Base-by-base conservation (phyloP, 2,329 filamentous ascomycete genomes). In the Trichoderma koningii region DNA sequence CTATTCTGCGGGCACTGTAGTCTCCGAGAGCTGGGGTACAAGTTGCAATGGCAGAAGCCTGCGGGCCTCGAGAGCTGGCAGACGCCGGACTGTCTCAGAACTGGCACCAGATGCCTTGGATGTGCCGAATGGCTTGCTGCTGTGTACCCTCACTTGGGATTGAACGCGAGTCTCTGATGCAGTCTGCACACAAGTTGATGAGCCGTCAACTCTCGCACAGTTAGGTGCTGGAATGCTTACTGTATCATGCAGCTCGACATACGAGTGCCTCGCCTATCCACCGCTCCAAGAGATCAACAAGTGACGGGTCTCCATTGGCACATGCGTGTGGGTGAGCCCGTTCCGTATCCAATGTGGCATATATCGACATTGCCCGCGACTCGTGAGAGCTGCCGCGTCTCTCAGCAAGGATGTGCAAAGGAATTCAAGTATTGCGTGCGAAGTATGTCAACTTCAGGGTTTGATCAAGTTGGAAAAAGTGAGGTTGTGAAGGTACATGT, bases 301-400 rank as follows among this genome's bases (percentile, higher is more conserved):
- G 45, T 51, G 56, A 41, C 56, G 56, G 42, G 44, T 34, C 61
- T 55, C 61, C 45, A 61, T 41, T 42, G 51, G 52, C 61, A 63
- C 61, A 51, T 60, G 63, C 55, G 47, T 17, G 41, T 48, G 52
- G 47, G 21, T 14, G 34, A 38, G 34, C 12, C 10, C 3, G 10
- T 12, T 38, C 5, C 12, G 34, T 5, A 10, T 38, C 34, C 10
- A 38, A 38, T 38, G 34, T 14, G 34, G 34, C 10, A 38, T 10
- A 38, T 38, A 14, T 38, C 42, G 53, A 7, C 62, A 60, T 19
- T 63, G 55, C 41, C 41, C 34, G 12, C 26, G 23, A 28, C 26
- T 51, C 14, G 26, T 9, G 30, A 30, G 30, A 3, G 7, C 12
- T 10, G 34, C 34, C 3, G 34, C 10, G 34, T 38, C 10, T 38